Evolutionary conservation across 73 alveolate genomes (phyloP), one percentile per base, ranked within the genome.

Genomic region (Blepharisma stoltei): DNA sequence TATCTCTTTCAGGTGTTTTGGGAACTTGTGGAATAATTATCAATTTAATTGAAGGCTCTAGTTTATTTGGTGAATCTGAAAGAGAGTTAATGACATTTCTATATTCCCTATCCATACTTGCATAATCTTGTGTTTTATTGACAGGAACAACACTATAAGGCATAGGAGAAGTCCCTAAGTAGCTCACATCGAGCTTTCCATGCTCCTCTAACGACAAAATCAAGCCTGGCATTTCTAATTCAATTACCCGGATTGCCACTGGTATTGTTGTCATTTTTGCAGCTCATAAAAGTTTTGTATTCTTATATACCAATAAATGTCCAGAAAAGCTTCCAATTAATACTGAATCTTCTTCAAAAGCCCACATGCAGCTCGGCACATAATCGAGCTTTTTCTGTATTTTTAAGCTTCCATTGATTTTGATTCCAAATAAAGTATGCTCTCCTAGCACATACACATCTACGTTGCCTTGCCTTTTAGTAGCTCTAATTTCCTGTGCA

Each of bases 201-300:
- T 71, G 67, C 54, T 88, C 95, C 1, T 89, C 69, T 20, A 88
- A 67, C 25, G 84, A 60, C 1, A 88, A 77, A 27, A 88, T 73
- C 32, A 88, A 67, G 6, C 95, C 95, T 23, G 18, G 20, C 37
- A 60, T 81, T 7, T 54, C 67, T 38, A 88, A 71, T n/a, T 48
- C 71, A 9, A 81, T 70, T 9, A 55, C 67, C 5, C 71, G 77
- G 4, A 88, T 69, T 65, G 48, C 84, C 6, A 88, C 77, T 9
- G 95, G 92, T 0, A 83, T 82, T 11, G 77, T 44, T 14, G 67
- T 27, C 9, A 84, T 80, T 73, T 82, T 84, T 6, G 88, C 82
- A 6, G 95, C 88, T 92, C 95, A 88, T 7, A 81, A 88, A 6
- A 88, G 55, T 54, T 88, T 68, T 50, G 81, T 83, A 68, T 84